These are phyloP conservation scores for Linum usitatissimum DNA, from an alignment of 345 rosid genomes.

Conservation along the genomic window DNA sequence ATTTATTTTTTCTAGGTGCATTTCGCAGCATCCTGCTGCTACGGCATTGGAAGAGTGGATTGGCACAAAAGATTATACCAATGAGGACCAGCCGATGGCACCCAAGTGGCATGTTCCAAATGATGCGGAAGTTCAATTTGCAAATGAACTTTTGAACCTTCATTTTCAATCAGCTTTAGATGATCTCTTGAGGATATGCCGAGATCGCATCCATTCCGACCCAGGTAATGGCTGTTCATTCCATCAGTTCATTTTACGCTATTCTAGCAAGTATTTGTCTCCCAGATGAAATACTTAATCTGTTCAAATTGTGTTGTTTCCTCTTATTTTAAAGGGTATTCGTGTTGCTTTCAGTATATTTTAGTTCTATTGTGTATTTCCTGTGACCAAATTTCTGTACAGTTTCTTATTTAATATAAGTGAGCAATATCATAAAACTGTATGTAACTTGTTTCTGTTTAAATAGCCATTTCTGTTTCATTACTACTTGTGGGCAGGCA, in stretches of 20 bases:
- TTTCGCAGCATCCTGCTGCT: conserved; percentile 68
- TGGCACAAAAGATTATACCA: conserved; percentile 67
- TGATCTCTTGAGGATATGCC: conserved; percentile 74
- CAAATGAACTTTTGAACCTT: conserved; percentile 77
- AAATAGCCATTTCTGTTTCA: conserved; percentile 5
- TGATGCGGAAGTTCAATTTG: conserved; percentile 81
- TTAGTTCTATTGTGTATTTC: background rate
- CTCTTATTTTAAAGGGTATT: background rate
- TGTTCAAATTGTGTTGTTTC: background rate
- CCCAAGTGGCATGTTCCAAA: conserved; percentile 91
- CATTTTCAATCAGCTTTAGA: conserved; percentile 85
- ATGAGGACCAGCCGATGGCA: conserved; percentile 32
- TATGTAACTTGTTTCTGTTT: background rate
- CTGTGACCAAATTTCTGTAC: background rate
- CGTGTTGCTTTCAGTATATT: background rate
- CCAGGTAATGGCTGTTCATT: conserved; percentile 38
- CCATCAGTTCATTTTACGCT: background rate
- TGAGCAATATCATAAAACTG: no score
- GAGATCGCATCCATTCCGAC: conserved; percentile 66
- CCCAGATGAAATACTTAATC: no score
- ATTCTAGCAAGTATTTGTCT: no score
- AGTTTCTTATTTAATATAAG: no score
- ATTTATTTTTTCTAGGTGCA: conserved; percentile 44
- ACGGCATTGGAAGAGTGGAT: conserved; percentile 80
- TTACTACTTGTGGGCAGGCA: conserved; percentile 50